A percentile compares a stretch with the other conserved stretches of the same genome.
phyloP scores from a whole-genome alignment of 2,329 filamentous ascomycete genomes.

The Bertia moriformis region DNA sequence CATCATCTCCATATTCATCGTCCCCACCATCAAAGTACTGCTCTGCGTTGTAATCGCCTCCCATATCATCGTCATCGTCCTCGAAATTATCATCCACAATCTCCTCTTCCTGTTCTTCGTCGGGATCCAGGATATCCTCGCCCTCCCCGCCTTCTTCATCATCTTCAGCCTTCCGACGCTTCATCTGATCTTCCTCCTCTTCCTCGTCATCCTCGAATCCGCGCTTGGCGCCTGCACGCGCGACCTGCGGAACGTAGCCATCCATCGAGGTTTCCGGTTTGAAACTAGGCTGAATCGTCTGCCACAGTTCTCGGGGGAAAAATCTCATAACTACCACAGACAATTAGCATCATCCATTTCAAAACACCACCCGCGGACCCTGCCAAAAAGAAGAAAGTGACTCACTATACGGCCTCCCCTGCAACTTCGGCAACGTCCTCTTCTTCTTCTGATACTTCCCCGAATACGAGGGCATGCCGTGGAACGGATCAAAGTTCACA shows the following conservation, averaged over 20 bases:
- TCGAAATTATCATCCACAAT: conserved; percentile 43
- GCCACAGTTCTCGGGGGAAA: neutral
- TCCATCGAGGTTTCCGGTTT: neutral
- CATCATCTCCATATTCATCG: conserved; percentile 32
- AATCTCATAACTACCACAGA: neutral
- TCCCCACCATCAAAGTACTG: conserved; percentile 49
- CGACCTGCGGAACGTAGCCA: conserved; percentile 9
- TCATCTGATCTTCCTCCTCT: conserved; percentile 3
- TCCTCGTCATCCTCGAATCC: conserved; percentile 9
- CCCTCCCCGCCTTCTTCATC: conserved; percentile 18
- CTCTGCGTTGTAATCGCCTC: conserved; percentile 49
- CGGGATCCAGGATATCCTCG: conserved; percentile 17
- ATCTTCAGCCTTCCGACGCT: neutral
- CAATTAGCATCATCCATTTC: conserved; percentile 4
- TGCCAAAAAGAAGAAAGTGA: conserved; percentile 5
- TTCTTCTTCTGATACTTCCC: conserved; percentile 40
- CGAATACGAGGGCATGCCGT: conserved; percentile 44
- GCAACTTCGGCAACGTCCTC: conserved; percentile 35
- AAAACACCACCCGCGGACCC: neutral
- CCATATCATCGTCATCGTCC: conserved; percentile 41
- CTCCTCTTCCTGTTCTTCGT: conserved; percentile 31
- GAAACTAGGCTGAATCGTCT: neutral
- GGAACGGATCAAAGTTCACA: conserved; percentile 41
- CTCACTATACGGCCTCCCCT: conserved; percentile 36
- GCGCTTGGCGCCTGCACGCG: conserved; percentile 11